Base-by-base conservation (phyloP, 176 grass and related monocot genomes). In the Lolium perenne region DNA sequence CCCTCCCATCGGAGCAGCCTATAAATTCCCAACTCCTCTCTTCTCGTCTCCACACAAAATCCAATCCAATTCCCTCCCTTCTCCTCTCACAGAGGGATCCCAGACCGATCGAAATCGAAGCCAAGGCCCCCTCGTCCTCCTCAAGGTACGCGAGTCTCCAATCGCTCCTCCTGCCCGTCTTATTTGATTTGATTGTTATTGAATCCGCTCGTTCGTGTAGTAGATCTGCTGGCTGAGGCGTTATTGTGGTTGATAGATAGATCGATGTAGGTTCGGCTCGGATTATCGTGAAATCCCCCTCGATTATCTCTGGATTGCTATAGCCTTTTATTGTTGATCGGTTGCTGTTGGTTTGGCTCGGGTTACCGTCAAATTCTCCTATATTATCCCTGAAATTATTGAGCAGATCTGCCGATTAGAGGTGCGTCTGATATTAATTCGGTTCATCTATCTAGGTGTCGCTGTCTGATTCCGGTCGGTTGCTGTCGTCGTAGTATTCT, bases 81-180 rank as follows among this genome's bases (percentile, higher is more conserved):
- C 41, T 8, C 7, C 5, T 38, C 32, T 47, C 12, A 1, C 61
- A 1, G 4, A 57, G 29, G 22, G 83, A 38, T 66, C 26, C 16
- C 21, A 16, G 41, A 0, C 10, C 11, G 69, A 10, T 18, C 13
- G 69, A n/a, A 66, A 46, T 56, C 69, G 58, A 49, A 75, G 68
- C 58, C 16, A 49, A 60, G 40, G 23, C 18, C 6, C 29, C 16
- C 32, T 32, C n/a, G 1, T 69, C 81, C 41, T 5, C 38, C 38
- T 77, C 79, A 79, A 90, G 88, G 88, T 90, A 90, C 25, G 72
- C 54, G 45, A 61, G 15, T 20, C 45, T 10, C 9, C 64, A 62
- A 82, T 64, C 65, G 14, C 15, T 43, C 32, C 10, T 48, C 18
- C 20, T 59, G n/a, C 22, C 23, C 53, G 26, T 54, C 17, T 12